Percentiles rank a stretch among this genome's conserved stretches.
Evolutionary conservation across 371 early-diverging fungal genomes (phyloP).

Genomic region (Rhizomucor pusillus): DNA sequence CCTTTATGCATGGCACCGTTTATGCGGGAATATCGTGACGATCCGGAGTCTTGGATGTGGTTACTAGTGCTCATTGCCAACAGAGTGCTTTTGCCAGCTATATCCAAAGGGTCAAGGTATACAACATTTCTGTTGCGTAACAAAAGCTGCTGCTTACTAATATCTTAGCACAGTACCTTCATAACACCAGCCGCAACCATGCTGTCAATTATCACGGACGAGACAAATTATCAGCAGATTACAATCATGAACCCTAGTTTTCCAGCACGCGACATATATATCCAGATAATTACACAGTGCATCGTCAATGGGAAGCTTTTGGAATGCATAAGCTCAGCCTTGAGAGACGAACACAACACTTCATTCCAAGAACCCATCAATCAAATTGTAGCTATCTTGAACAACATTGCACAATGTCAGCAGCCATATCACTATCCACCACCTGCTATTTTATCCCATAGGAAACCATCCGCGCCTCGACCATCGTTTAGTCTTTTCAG

Average conservation of each 20-base stretch:
- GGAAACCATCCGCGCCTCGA: neutral
- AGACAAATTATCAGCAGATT: too few species aligned
- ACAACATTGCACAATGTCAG: neutral
- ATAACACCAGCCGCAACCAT: too few species aligned
- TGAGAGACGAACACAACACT: too few species aligned
- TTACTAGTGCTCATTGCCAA: conserved; percentile 7
- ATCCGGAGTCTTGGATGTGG: conserved; percentile 24
- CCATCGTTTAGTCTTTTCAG: too few species aligned
- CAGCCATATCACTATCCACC: neutral
- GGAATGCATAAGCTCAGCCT: too few species aligned
- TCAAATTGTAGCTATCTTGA: neutral
- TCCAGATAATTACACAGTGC: too few species aligned
- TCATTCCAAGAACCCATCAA: too few species aligned
- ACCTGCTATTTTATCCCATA: neutral
- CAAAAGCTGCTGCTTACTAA: neutral
- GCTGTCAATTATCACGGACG: too few species aligned
- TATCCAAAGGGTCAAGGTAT: neutral
- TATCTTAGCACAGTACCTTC: too few species aligned
- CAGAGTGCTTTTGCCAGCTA: neutral
- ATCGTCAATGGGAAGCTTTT: too few species aligned
- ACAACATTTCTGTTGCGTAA: neutral
- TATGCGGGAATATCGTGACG: neutral
- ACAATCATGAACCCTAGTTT: too few species aligned
- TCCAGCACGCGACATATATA: too few species aligned
- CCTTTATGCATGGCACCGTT: conserved; percentile 1